Evolutionary conservation across 2,329 filamentous ascomycete species (phyloP).

Genomic region (Fusarium virguliforme): DNA sequence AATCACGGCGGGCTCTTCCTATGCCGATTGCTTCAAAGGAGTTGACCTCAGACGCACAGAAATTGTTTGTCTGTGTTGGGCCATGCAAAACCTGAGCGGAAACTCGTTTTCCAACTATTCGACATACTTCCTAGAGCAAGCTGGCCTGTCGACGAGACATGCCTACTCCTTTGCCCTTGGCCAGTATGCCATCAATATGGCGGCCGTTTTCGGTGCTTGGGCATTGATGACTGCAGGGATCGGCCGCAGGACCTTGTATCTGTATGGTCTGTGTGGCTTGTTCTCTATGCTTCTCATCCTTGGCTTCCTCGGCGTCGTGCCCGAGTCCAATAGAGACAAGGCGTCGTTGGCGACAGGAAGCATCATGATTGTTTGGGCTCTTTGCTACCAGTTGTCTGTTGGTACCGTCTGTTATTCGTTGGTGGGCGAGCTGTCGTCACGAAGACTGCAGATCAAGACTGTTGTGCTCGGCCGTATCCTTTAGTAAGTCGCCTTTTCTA

Average conservation of each 20-base stretch:
- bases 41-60: constrained; percentile 83
- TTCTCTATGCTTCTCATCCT: constrained; percentile 85
- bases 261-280: constrained; percentile 83
- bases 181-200: constrained; percentile 81
- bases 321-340: constrained; percentile 69
- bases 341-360: constrained; percentile 83
- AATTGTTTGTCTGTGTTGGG: constrained; percentile 76
- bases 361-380: constrained; percentile 87
- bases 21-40: constrained; percentile 88
- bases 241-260: constrained; percentile 82
- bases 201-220: constrained; percentile 87
- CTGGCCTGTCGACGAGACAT: constrained; percentile 67
- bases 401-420: constrained; percentile 93
- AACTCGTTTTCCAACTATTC: constrained; percentile 78
- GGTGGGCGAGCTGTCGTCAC: constrained; percentile 86
- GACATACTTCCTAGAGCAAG: constrained; percentile 74
- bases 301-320: constrained; percentile 86
- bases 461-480: constrained; percentile 87
- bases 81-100: constrained; percentile 75
- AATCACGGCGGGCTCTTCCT: constrained; percentile 81
- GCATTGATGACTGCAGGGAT: constrained; percentile 82
- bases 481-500: constrained; percentile 66
- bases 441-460: constrained; percentile 90
- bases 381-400: constrained; percentile 89
- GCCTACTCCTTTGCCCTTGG: constrained; percentile 73